These are phyloP conservation scores for Begonia loranthoides DNA, from an alignment of 306 rosid genomes.

Conservation along the genomic window DNA sequence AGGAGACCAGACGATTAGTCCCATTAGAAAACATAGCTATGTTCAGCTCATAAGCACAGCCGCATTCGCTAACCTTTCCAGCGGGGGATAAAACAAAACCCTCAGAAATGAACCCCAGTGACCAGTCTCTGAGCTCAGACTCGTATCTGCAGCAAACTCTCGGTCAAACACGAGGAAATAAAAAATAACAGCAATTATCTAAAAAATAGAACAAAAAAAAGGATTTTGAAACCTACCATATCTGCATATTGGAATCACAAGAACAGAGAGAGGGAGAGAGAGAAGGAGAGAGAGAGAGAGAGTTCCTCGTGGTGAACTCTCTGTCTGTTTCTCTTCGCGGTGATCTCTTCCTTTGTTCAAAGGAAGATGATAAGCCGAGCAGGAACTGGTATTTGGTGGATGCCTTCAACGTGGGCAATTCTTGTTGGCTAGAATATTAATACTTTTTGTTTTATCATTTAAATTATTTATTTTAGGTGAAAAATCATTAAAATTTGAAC, in stretches of 20 bases:
- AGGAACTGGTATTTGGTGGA: not conserved
- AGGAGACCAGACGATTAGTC: not conserved
- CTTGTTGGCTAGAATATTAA: too few species aligned
- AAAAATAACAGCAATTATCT: not conserved
- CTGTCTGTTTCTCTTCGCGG: constrained; percentile 10
- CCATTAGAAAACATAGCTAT: not conserved
- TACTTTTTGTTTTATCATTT: too few species aligned
- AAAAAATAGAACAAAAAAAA: constrained; percentile 4
- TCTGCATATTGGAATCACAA: constrained; percentile 38
- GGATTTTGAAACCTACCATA: constrained; percentile 43
- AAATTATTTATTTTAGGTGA: too few species aligned
- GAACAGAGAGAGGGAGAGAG: constrained; percentile 35
- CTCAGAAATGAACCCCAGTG: constrained; percentile 25
- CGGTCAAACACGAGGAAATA: constrained; percentile 4
- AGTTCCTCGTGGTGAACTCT: too few species aligned
- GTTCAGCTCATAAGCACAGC: not conserved
- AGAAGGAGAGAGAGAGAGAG: constrained; percentile 6
- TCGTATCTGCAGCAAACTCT: constrained; percentile 36
- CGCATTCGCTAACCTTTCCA: constrained; percentile 24
- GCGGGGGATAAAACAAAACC: constrained; percentile 8
- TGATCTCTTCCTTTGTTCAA: not conserved
- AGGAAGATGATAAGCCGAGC: not conserved
- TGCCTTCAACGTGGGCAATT: not conserved
- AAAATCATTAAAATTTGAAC: too few species aligned
- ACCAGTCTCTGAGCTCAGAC: constrained; percentile 39